These are phyloP conservation scores for Cutaneotrichosporon dermatis DNA, from an alignment of 1,284 basidiomycete species.

Conservation along the genomic window DNA sequence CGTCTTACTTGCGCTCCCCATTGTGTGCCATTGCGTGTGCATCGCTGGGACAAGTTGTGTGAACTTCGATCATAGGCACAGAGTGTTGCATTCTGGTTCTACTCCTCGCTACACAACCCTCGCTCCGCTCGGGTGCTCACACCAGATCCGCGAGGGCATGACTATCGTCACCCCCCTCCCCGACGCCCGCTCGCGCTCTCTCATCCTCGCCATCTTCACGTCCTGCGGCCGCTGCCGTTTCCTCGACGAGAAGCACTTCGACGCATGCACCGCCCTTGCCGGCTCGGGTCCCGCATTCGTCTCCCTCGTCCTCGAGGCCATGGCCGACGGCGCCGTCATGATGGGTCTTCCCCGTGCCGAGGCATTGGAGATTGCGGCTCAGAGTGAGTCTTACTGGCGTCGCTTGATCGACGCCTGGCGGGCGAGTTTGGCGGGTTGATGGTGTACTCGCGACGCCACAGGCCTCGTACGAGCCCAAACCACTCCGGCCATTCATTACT, in stretches of 20 bases:
- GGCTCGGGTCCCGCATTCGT: constrained; percentile 97
- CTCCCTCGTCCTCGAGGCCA: constrained; percentile 93
- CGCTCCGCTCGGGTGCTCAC: not conserved
- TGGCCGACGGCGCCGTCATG: constrained; percentile 99
- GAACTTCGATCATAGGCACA: no score
- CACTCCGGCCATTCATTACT: not conserved
- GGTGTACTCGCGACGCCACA: not conserved
- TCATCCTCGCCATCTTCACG: constrained; percentile 87
- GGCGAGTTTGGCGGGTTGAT: no score
- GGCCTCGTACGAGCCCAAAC: no score
- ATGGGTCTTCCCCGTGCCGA: constrained; percentile 95
- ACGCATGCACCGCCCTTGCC: constrained; percentile 93
- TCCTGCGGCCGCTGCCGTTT: constrained; percentile 90
- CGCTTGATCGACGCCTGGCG: no score
- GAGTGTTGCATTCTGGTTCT: no score
- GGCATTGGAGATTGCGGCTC: constrained; percentile 90
- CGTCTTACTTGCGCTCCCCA: no score
- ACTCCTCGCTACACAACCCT: no score
- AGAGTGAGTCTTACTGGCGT: constrained; percentile 62
- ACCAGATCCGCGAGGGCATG: constrained; percentile 93
- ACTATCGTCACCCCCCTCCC: constrained; percentile 67
- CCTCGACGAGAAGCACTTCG: constrained; percentile 95
- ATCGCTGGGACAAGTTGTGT: no score
- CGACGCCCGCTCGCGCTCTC: constrained; percentile 56
- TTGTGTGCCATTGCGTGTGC: no score